These are phyloP conservation scores for Pleurotus citrinopileatus DNA, from an alignment of 768 basidiomycete species.

Conservation along the genomic window DNA sequence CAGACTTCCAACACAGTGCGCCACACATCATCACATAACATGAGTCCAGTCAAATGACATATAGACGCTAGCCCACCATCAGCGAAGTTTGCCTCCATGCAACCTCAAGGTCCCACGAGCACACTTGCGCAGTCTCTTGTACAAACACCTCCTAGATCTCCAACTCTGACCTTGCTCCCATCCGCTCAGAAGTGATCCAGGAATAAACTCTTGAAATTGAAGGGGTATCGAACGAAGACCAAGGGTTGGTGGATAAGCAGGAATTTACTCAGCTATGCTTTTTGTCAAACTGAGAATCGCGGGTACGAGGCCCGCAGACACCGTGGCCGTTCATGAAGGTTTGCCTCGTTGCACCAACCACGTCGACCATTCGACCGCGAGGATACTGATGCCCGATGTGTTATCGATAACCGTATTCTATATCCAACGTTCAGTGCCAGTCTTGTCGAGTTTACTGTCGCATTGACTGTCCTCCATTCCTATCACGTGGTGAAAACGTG, in stretches of 20 bases:
- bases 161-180: no score
- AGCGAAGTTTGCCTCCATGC: not conserved
- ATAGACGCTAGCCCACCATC: not conserved
- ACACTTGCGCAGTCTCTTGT: not conserved
- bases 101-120: not conserved
- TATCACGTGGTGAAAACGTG: not conserved
- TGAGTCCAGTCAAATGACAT: conserved; percentile 1
- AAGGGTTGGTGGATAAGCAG: no score
- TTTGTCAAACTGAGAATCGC: not conserved
- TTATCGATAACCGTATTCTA: not conserved
- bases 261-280: no score
- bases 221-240: no score
- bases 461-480: not conserved
- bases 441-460: not conserved
- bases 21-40: not conserved
- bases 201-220: no score
- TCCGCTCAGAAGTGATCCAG: no score
- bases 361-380: not conserved
- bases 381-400: not conserved
- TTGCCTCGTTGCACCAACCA: not conserved
- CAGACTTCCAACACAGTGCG: not conserved
- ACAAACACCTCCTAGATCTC: no score
- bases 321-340: not conserved
- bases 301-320: conserved; percentile 1
- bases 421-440: not conserved